Percentiles rank a stretch among this genome's conserved stretches.
Evolutionary conservation across 2,329 filamentous ascomycete genomes (phyloP).

Genomic region (Colletotrichum ledebouriae): DNA sequence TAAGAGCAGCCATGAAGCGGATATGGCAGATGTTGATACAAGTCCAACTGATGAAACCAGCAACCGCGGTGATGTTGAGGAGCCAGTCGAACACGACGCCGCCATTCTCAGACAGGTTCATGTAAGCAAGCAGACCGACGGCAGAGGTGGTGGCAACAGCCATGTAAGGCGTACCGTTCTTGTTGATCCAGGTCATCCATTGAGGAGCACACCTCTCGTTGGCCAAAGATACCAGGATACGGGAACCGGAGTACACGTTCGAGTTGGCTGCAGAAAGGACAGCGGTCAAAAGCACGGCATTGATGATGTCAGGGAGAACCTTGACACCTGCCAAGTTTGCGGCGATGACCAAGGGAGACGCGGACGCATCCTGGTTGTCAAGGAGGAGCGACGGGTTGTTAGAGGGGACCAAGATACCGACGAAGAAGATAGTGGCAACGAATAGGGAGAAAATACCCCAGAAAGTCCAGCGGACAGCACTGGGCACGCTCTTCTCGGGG

Average conservation of each 20-base stretch:
- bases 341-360: conserved; percentile 75
- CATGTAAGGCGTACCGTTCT: conserved; percentile 72
- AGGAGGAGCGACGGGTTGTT: conserved; percentile 67
- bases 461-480: conserved; percentile 80
- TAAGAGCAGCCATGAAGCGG: conserved; percentile 73
- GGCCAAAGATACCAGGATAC: conserved; percentile 76
- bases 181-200: conserved; percentile 71
- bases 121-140: conserved; percentile 75
- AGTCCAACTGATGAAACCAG: conserved; percentile 79
- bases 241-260: conserved; percentile 80
- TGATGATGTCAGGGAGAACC: conserved; percentile 78
- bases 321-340: conserved; percentile 72
- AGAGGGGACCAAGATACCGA: conserved; percentile 78
- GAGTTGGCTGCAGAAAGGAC: conserved; percentile 85
- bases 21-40: conserved; percentile 75
- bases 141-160: conserved; percentile 69
- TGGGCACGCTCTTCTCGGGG: conserved; percentile 78
- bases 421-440: conserved; percentile 74
- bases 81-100: conserved; percentile 78
- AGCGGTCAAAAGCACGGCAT: conserved; percentile 81
- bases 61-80: conserved; percentile 77
- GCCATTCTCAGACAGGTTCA: conserved; percentile 73
- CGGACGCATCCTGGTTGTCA: conserved; percentile 68
- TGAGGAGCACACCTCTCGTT: conserved; percentile 73
- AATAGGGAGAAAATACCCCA: conserved; percentile 81